A percentile compares a stretch with the other conserved stretches of the same genome.
Conservation (phyloP, 73 alveolate genomes). For the Paramecium tetraurelia region DNA sequence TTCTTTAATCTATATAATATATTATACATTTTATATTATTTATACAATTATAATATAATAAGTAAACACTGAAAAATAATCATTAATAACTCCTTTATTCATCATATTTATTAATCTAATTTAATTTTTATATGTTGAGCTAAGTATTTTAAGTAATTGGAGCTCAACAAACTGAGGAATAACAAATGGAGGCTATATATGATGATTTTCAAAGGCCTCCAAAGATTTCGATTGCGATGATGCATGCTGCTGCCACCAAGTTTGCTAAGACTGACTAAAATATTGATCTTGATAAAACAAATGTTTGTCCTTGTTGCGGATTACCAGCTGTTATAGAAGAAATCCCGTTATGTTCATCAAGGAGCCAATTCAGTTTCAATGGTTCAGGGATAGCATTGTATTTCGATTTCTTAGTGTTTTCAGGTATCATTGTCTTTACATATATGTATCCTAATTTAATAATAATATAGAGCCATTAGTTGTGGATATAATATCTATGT, state of each 20-base stretch:
- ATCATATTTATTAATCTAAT: no score
- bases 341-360: not conserved
- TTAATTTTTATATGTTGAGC: no score
- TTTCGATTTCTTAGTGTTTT: not conserved
- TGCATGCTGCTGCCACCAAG: constrained; percentile 3
- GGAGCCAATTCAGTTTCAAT: not conserved
- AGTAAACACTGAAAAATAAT: no score
- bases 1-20: no score
- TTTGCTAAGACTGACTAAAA: not conserved
- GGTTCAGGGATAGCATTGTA: not conserved
- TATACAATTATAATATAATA: no score
- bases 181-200: not conserved
- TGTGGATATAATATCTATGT: not conserved
- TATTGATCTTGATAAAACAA: not conserved
- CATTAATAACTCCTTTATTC: no score
- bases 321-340: not conserved
- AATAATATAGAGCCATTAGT: not conserved
- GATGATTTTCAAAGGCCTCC: constrained; percentile 20
- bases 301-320: constrained; percentile 32
- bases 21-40: no score
- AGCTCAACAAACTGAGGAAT: not conserved
- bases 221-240: not conserved
- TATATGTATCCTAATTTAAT: not conserved
- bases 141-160: not conserved
- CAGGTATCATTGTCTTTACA: not conserved